Percentiles rank a stretch among this genome's conserved stretches.
These are phyloP conservation scores for Dioszegia crocea DNA, from an alignment of 768 basidiomycete genomes.

Conservation along the genomic window DNA sequence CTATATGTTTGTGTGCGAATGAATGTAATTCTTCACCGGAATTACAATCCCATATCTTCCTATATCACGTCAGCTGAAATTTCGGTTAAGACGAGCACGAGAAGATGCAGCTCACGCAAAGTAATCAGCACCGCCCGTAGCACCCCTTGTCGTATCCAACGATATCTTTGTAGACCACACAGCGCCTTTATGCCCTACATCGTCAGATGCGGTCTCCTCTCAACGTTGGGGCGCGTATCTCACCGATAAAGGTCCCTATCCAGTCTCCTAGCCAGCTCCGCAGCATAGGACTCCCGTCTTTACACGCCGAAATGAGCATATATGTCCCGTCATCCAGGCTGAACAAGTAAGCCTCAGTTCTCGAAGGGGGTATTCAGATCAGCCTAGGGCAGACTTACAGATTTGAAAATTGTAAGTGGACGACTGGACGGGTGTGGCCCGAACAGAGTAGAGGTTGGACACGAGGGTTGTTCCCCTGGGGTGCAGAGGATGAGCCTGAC, in stretches of 20 bases:
- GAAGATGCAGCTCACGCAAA: slow-evolving; percentile 67
- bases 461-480: slow-evolving; percentile 6
- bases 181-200: slow-evolving; percentile 63
- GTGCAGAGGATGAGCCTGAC: background rate
- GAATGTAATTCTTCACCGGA: slow-evolving; percentile 82
- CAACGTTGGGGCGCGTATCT: slow-evolving; percentile 11
- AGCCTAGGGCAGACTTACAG: too few relatives aligned
- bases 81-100: background rate
- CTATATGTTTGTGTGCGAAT: slow-evolving; percentile 98
- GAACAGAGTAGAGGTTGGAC: slow-evolving; percentile 50
- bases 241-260: slow-evolving; percentile 67
- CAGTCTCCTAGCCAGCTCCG: slow-evolving; percentile 98
- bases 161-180: slow-evolving; percentile 96
- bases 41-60: slow-evolving; percentile 95
- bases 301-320: slow-evolving; percentile 91
- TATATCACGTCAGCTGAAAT: slow-evolving; percentile 45
- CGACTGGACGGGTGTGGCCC: slow-evolving; percentile 60
- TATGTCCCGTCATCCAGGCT: slow-evolving; percentile 73
- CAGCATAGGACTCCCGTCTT: slow-evolving; percentile 97
- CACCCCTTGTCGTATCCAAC: slow-evolving; percentile 75
- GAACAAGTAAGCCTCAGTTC: slow-evolving; percentile 47
- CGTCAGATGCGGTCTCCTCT: background rate
- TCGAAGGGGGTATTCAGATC: too few relatives aligned
- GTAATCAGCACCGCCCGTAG: slow-evolving; percentile 92
- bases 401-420: slow-evolving; percentile 84